Evolutionary conservation across 208 protist species (phyloP).

Genomic region (Trypanosoma scelopori): DNA sequence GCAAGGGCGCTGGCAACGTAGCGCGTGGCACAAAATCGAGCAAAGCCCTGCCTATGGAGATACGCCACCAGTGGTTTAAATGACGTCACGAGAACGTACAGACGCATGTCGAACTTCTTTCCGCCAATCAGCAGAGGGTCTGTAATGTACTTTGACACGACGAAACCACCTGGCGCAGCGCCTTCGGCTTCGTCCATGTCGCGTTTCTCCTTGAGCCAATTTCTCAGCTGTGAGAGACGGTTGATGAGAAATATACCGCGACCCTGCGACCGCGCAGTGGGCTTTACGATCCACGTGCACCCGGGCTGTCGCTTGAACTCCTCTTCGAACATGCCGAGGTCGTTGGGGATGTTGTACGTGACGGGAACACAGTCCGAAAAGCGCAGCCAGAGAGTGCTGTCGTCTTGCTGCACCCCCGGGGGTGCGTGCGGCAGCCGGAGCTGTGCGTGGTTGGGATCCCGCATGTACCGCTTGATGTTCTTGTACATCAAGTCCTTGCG

Average conservation of each 20-base stretch:
- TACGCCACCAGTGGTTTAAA: slow-evolving; percentile 94
- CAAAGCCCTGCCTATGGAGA: slow-evolving; percentile 91
- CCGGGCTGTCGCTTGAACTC: slow-evolving; percentile 86
- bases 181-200: slow-evolving; percentile 42
- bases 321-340: slow-evolving; percentile 95
- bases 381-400: slow-evolving; percentile 18
- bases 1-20: slow-evolving; percentile 65
- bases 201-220: slow-evolving; percentile 72
- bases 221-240: slow-evolving; percentile 86
- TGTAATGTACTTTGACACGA: slow-evolving; percentile 94
- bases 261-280: slow-evolving; percentile 91
- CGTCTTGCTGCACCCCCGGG: neutral
- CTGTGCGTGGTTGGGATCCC: slow-evolving; percentile 35
- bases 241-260: slow-evolving; percentile 97
- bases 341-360: slow-evolving; percentile 94
- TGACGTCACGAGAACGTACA: slow-evolving; percentile 96
- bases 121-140: slow-evolving; percentile 95
- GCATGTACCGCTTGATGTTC: slow-evolving; percentile 93
- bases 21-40: slow-evolving; percentile 93
- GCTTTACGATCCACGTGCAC: slow-evolving; percentile 96
- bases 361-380: slow-evolving; percentile 90
- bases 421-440: slow-evolving; percentile 17
- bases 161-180: slow-evolving; percentile 50
- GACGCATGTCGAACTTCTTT: slow-evolving; percentile 97
- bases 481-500: slow-evolving; percentile 97